These are phyloP conservation scores for Fusarium nanum DNA, from an alignment of 2,329 filamentous ascomycete species.

Conservation along the genomic window DNA sequence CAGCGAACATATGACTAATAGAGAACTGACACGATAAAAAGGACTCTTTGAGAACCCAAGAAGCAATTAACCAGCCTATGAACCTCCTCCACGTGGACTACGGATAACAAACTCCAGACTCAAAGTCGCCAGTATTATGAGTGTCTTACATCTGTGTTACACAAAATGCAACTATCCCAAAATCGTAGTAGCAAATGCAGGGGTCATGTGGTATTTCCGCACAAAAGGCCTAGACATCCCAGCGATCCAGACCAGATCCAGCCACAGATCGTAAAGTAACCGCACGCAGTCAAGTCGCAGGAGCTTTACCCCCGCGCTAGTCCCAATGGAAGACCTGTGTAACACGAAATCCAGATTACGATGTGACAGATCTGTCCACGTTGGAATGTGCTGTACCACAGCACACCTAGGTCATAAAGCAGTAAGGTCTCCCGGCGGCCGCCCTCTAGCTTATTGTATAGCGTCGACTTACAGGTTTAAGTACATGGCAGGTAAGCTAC, in stretches of 20 bases:
- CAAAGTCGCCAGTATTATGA: too few species aligned
- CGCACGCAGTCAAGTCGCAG: constrained; percentile 5
- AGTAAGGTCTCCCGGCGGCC: neutral
- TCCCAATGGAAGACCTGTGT: constrained; percentile 4
- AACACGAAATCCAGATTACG: neutral
- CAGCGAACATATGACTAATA: too few species aligned
- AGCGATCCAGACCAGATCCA: neutral
- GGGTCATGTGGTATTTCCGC: neutral
- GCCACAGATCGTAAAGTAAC: neutral
- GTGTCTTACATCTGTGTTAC: neutral
- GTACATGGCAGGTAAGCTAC: neutral
- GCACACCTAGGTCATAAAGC: neutral
- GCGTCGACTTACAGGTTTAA: neutral
- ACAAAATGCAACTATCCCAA: neutral
- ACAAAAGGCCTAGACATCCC: neutral
- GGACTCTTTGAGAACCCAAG: too few species aligned
- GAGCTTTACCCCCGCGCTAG: neutral
- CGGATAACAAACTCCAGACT: neutral
- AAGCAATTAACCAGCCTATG: too few species aligned
- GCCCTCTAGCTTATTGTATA: neutral
- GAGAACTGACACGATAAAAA: too few species aligned
- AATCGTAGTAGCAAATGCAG: neutral
- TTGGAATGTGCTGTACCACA: constrained; percentile 1
- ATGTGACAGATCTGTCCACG: neutral
- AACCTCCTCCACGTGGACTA: neutral